Evolutionary conservation across 139 green algal species (phyloP).

Genomic region (Chlamydomonas schloesseri): DNA sequence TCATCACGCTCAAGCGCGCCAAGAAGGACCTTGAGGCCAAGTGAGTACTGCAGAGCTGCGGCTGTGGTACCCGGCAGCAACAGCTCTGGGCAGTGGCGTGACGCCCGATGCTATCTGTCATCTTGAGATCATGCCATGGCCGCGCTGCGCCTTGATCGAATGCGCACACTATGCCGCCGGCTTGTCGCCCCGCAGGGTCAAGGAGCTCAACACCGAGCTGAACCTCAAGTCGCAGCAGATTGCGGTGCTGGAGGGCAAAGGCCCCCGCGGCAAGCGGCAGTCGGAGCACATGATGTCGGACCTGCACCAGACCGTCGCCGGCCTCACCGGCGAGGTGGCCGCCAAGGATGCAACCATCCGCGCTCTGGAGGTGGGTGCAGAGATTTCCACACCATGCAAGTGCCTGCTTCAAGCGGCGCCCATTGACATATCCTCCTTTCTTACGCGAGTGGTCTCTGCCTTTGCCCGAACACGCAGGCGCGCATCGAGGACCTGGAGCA

Average conservation of each 20-base stretch:
- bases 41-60: neutral
- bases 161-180: too few species aligned
- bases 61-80: too few species aligned
- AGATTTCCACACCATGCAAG: too few species aligned
- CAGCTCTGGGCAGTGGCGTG: too few species aligned
- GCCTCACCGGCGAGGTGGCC: constrained; percentile 14
- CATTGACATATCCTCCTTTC: too few species aligned
- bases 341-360: constrained; percentile 28
- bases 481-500: constrained; percentile 35
- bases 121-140: too few species aligned
- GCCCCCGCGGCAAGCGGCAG: neutral
- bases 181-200: neutral
- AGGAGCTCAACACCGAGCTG: neutral
- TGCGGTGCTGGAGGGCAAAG: neutral
- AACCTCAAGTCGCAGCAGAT: neutral
- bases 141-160: too few species aligned
- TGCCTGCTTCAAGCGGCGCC: too few species aligned
- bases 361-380: neutral
- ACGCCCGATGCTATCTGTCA: too few species aligned
- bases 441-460: too few species aligned
- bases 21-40: constrained; percentile 32
- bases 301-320: constrained; percentile 10
- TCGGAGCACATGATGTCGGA: neutral
- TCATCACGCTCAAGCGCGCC: neutral
- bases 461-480: too few species aligned